Conservation (phyloP, 441 rosid species). For the Adansonia grandidieri region DNA sequence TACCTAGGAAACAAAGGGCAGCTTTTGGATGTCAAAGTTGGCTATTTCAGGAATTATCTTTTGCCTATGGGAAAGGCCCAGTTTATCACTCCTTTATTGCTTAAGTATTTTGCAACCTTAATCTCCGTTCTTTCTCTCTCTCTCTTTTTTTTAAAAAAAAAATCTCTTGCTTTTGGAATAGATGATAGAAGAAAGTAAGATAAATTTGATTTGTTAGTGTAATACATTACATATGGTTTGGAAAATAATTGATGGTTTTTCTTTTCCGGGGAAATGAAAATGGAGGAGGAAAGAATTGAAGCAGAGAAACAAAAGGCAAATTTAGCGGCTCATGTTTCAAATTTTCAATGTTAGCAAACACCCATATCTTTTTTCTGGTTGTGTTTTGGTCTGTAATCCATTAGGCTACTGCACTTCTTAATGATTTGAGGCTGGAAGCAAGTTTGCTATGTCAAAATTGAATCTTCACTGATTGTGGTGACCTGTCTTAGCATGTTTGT, state of each 20-base stretch:
- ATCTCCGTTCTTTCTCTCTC: background rate
- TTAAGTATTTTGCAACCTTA: slow-evolving; percentile 57
- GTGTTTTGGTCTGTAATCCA: background rate
- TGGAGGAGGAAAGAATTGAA: slow-evolving; percentile 83
- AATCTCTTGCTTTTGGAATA: background rate
- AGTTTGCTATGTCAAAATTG: slow-evolving; percentile 10
- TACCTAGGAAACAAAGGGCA: slow-evolving; percentile 79
- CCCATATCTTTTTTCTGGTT: background rate
- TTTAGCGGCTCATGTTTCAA: slow-evolving; percentile 9
- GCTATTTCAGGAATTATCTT: slow-evolving; percentile 83
- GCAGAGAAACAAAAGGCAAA: slow-evolving; percentile 90
- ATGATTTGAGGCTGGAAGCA: background rate
- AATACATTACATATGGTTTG: background rate
- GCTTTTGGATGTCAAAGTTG: slow-evolving; percentile 79
- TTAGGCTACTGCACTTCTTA: background rate
- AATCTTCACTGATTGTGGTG: slow-evolving; percentile 11
- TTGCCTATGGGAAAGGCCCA: slow-evolving; percentile 82
- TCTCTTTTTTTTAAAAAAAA: background rate
- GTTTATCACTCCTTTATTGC: slow-evolving; percentile 71
- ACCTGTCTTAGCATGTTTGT: background rate
- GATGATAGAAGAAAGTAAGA: background rate
- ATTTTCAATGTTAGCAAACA: background rate
- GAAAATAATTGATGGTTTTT: background rate
- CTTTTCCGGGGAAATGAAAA: slow-evolving; percentile 66
- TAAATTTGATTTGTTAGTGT: background rate